These are phyloP conservation scores for Brassica nigra DNA, from an alignment of 345 rosid genomes.

Conservation along the genomic window DNA sequence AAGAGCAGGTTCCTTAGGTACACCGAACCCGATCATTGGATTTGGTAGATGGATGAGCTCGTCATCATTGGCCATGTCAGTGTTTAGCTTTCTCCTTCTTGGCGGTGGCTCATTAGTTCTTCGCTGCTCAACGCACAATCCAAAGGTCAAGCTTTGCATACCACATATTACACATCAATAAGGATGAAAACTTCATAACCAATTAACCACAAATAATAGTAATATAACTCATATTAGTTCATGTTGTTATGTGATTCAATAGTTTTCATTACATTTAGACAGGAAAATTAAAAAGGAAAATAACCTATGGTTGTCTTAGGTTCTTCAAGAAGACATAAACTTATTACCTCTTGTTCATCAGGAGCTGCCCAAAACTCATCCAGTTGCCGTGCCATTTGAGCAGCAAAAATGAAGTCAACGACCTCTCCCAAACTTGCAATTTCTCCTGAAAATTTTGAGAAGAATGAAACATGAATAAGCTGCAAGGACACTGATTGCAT, in stretches of 20 bases:
- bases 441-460: conserved; percentile 10
- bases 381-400: conserved; percentile 28
- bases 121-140: conserved; percentile 19
- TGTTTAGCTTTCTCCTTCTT: neutral
- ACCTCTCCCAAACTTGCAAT: conserved; percentile 27
- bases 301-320: neutral
- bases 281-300: too few species aligned
- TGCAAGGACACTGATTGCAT: neutral
- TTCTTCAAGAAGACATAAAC: conserved; percentile 1
- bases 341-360: conserved; percentile 17
- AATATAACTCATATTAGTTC: too few species aligned
- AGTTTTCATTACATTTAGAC: too few species aligned
- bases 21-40: conserved; percentile 45
- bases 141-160: neutral
- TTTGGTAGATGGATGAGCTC: conserved; percentile 20
- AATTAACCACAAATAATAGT: too few species aligned
- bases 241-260: too few species aligned
- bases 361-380: conserved; percentile 8
- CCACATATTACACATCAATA: too few species aligned
- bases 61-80: neutral
- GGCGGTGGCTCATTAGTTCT: neutral
- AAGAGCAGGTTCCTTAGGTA: conserved; percentile 8
- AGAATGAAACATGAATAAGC: neutral
- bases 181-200: too few species aligned
- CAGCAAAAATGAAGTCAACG: conserved; percentile 38